Evolutionary conservation across 305 asterid genomes (phyloP).

Genomic region (Solanum hybrid): DNA sequence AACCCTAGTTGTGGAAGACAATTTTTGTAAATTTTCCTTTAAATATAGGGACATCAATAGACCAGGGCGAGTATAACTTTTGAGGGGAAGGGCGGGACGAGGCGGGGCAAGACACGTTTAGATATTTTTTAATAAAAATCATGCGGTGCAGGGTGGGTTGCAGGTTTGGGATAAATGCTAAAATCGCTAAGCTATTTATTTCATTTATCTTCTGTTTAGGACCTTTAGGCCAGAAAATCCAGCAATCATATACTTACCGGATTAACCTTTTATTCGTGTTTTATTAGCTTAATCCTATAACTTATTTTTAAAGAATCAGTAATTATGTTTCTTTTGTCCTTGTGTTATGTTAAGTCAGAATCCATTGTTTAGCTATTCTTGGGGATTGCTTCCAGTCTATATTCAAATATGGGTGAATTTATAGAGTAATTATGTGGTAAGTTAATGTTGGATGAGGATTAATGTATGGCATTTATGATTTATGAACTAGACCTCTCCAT

Average conservation of each 20-base stretch:
- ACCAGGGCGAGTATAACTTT: not conserved
- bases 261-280: not conserved
- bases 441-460: not conserved
- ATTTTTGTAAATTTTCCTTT: not conserved
- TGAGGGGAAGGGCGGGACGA: not conserved
- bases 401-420: not conserved
- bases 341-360: not conserved
- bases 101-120: not conserved
- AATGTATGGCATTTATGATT: not conserved
- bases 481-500: not conserved
- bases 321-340: not conserved
- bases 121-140: not conserved
- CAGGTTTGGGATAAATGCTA: not conserved
- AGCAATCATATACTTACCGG: not conserved
- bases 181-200: not conserved
- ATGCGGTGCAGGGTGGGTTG: not conserved
- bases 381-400: not conserved
- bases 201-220: not conserved
- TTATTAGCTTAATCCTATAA: not conserved
- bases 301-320: not conserved
- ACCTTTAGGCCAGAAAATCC: not conserved
- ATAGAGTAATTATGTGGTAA: not conserved
- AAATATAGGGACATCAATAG: not conserved
- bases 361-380: not conserved
- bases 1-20: not conserved